Evolutionary conservation across 805 yeast genomes (phyloP).

Genomic region (Saccharomyces eubayanus): DNA sequence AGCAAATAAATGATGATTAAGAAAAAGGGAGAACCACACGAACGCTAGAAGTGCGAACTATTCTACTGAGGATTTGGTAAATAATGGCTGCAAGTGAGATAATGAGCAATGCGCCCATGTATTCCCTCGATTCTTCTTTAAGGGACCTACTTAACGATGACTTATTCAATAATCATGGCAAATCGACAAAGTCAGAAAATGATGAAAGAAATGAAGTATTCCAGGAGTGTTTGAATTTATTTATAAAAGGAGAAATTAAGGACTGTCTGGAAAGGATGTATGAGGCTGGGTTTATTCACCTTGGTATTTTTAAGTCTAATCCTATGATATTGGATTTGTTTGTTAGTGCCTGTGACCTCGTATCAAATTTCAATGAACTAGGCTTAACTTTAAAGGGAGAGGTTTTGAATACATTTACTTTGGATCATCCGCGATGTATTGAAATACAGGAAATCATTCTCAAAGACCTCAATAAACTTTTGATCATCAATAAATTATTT

Average conservation of each 20-base stretch:
- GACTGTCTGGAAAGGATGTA: conserved; percentile 18
- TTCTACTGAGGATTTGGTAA: neutral
- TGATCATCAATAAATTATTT: conserved; percentile 5
- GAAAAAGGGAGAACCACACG: neutral
- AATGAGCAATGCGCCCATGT: neutral
- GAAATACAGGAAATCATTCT: neutral
- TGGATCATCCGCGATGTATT: neutral
- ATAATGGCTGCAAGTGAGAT: neutral
- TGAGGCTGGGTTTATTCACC: conserved; percentile 8
- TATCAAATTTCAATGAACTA: conserved; percentile 6
- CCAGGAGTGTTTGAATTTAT: conserved; percentile 16
- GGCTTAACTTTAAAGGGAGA: conserved; percentile 9
- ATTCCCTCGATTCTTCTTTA: neutral
- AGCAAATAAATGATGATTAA: neutral
- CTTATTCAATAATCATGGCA: neutral
- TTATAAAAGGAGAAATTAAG: conserved; percentile 16
- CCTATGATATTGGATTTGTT: conserved; percentile 10
- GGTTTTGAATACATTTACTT: conserved; percentile 3
- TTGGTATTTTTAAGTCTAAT: conserved; percentile 2
- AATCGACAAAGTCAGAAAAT: neutral
- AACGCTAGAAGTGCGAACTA: neutral
- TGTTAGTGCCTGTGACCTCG: conserved; percentile 12
- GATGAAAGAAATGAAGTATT: conserved; percentile 1
- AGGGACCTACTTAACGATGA: neutral
- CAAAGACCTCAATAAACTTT: conserved; percentile 3